phyloP scores from a whole-genome alignment of 176 grass and related monocot genomes.

The Eragrostis curvula region DNA sequence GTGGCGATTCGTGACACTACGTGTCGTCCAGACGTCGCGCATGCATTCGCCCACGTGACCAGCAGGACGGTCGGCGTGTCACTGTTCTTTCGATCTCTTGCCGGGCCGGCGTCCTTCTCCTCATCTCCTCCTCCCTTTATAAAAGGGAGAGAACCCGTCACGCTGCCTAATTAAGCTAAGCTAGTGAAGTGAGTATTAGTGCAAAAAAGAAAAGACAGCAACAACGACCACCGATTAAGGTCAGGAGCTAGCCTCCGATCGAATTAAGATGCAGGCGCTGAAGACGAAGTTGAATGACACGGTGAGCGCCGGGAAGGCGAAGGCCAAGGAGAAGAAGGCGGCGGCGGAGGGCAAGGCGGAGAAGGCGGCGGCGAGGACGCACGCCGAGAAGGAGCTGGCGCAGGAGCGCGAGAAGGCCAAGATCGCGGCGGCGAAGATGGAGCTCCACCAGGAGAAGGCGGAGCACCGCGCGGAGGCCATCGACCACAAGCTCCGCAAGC shows the following conservation, averaged over 20 bases:
- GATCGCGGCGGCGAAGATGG: constrained; percentile 64
- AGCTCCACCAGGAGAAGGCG: constrained; percentile 56
- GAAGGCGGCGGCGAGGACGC: constrained; percentile 44
- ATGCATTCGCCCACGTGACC: background rate
- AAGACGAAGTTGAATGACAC: constrained; percentile 66
- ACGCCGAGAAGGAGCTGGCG: constrained; percentile 48
- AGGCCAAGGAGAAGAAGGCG: constrained; percentile 39
- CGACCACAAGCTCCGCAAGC: constrained; percentile 3
- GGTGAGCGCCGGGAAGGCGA: constrained; percentile 52
- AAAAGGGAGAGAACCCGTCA: no score
- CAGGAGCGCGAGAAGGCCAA: constrained; percentile 69
- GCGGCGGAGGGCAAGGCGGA: constrained; percentile 58
- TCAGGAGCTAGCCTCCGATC: no score
- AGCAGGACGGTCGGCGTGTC: background rate
- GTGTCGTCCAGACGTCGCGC: background rate
- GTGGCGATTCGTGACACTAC: background rate
- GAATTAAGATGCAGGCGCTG: constrained; percentile 54
- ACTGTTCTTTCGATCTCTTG: background rate
- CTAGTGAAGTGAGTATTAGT: no score
- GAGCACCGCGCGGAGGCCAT: constrained; percentile 49
- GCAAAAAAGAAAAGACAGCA: no score
- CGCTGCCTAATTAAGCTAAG: no score
- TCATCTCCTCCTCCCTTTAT: no score
- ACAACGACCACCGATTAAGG: no score
- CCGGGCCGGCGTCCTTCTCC: no score